Percentiles rank a stretch among this genome's conserved stretches.
Conservation (phyloP, 176 grass and related monocot genomes). For the Avena insularis region DNA sequence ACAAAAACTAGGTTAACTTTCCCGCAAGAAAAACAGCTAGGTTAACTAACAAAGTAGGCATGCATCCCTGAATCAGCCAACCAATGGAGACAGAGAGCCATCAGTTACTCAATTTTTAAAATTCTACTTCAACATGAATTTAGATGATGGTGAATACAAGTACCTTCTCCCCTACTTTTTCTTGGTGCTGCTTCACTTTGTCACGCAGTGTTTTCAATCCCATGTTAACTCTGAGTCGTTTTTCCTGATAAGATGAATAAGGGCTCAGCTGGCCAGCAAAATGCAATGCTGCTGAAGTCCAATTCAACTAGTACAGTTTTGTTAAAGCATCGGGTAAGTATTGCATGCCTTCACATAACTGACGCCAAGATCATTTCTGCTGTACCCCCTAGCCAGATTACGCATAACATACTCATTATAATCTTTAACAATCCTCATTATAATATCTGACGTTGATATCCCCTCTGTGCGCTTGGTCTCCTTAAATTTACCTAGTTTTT, state of each 20-base stretch:
- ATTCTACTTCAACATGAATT: conserved; percentile 5
- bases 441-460: conserved; percentile 97
- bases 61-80: conserved; percentile 3
- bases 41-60: not conserved
- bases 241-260: conserved; percentile 68
- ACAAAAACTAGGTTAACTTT: not conserved
- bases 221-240: conserved; percentile 94
- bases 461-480: conserved; percentile 95
- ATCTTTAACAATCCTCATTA: conserved; percentile 98
- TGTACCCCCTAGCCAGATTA: conserved; percentile 94
- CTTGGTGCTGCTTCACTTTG: conserved; percentile 91
- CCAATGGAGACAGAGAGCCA: not conserved
- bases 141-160: not conserved
- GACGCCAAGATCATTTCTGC: conserved; percentile 93
- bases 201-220: conserved; percentile 83
- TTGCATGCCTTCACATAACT: conserved; percentile 92
- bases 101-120: conserved; percentile 15
- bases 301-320: conserved; percentile 22
- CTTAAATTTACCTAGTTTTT: conserved; percentile 87
- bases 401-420: conserved; percentile 99
- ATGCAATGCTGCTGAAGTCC: conserved; percentile 8
- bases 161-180: conserved; percentile 98
- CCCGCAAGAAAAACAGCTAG: not conserved
- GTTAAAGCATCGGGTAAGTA: conserved; percentile 11
- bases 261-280: conserved; percentile 27